Percentiles rank a stretch among this genome's conserved stretches.
Evolutionary conservation across 495 filamentous ascomycete genomes (phyloP).

Genomic region (Penicillium bovifimosum): DNA sequence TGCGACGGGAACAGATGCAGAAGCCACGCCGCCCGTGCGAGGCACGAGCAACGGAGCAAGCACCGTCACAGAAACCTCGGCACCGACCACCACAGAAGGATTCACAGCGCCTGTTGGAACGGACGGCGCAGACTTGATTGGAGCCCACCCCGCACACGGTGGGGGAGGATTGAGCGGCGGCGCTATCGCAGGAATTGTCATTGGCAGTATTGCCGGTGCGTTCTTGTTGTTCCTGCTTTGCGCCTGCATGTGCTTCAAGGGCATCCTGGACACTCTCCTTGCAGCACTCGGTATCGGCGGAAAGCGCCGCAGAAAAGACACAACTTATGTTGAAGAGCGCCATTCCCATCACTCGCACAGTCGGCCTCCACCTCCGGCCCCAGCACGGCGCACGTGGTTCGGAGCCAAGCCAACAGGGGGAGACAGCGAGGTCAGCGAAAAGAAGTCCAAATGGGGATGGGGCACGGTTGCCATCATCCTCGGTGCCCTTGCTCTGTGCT

Average conservation of each 20-base stretch:
- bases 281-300: slow-evolving; percentile 60
- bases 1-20: slow-evolving; percentile 19
- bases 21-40: slow-evolving; percentile 54
- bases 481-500: slow-evolving; percentile 60
- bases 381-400: slow-evolving; percentile 61
- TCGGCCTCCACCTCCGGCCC: slow-evolving; percentile 45
- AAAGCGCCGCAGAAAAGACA: slow-evolving; percentile 43
- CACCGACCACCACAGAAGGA: slow-evolving; percentile 52
- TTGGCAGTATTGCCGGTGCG: slow-evolving; percentile 75
- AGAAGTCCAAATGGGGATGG: slow-evolving; percentile 53
- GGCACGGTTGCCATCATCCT: slow-evolving; percentile 56
- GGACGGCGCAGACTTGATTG: slow-evolving; percentile 43
- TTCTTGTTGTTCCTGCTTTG: slow-evolving; percentile 67
- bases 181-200: slow-evolving; percentile 92
- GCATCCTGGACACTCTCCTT: slow-evolving; percentile 56
- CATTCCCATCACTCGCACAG: slow-evolving; percentile 50
- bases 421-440: slow-evolving; percentile 36
- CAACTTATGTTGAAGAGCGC: slow-evolving; percentile 64
- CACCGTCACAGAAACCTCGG: slow-evolving; percentile 50
- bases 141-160: slow-evolving; percentile 28
- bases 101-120: slow-evolving; percentile 55
- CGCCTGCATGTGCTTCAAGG: slow-evolving; percentile 66
- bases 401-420: slow-evolving; percentile 50
- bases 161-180: slow-evolving; percentile 64
- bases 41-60: slow-evolving; percentile 59